phyloP scores from a whole-genome alignment of 805 yeast species.

The Jamesozyma gamospora region DNA sequence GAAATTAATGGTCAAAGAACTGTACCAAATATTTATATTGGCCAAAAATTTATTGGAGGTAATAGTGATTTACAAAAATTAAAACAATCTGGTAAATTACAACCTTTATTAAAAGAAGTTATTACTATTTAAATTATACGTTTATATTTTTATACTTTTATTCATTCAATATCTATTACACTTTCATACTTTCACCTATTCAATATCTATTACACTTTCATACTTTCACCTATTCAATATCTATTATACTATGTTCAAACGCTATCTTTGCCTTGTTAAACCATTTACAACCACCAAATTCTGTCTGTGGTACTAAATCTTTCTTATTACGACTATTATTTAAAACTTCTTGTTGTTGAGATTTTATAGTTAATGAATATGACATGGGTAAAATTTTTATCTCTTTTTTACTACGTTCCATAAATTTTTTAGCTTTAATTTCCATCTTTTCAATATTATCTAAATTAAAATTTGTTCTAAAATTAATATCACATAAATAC shows the following conservation, averaged over 20 bases:
- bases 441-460: slow-evolving; percentile 17
- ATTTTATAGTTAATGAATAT: slow-evolving; percentile 12
- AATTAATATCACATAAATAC: slow-evolving; percentile 38
- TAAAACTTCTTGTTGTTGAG: slow-evolving; percentile 1
- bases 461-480: slow-evolving; percentile 16
- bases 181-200: not conserved
- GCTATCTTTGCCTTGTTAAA: slow-evolving; percentile 15
- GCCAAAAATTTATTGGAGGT: slow-evolving; percentile 90
- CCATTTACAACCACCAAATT: slow-evolving; percentile 26
- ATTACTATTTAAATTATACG: not conserved
- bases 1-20: slow-evolving; percentile 82
- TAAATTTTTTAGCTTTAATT: slow-evolving; percentile 13
- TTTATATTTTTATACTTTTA: not conserved
- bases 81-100: slow-evolving; percentile 50
- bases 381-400: slow-evolving; percentile 24
- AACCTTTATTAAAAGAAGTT: slow-evolving; percentile 9
- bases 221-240: not conserved
- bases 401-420: slow-evolving; percentile 16
- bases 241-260: slow-evolving; percentile 13
- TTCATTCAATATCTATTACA: not conserved
- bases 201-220: not conserved
- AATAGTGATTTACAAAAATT: slow-evolving; percentile 79
- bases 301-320: slow-evolving; percentile 23
- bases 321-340: slow-evolving; percentile 4
- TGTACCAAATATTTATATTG: slow-evolving; percentile 85